Percentiles rank a stretch among this genome's conserved stretches.
Conservation (phyloP, 495 filamentous ascomycete genomes). For the Trichoderma orchidacearum region DNA sequence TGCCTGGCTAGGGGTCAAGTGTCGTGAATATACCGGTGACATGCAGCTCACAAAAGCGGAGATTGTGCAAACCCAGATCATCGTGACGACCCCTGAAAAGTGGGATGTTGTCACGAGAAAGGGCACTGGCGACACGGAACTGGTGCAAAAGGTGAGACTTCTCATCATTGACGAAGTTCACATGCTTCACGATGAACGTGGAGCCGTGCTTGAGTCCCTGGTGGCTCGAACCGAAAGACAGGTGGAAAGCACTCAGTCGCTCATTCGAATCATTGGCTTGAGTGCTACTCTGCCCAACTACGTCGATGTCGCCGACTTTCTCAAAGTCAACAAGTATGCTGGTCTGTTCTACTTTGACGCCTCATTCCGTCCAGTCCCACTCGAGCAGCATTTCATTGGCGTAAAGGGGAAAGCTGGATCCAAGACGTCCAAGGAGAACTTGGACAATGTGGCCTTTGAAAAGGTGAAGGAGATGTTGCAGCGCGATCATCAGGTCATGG, state of each 20-base stretch:
- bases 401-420: conserved; percentile 81
- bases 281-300: conserved; percentile 96
- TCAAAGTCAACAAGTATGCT: conserved; percentile 86
- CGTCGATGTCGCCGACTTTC: conserved; percentile 87
- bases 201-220: conserved; percentile 87
- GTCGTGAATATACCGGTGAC: conserved; percentile 88
- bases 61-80: conserved; percentile 90
- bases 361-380: conserved; percentile 88
- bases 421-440: conserved; percentile 68
- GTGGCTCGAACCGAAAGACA: conserved; percentile 91
- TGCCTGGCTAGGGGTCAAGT: conserved; percentile 79
- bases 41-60: conserved; percentile 98
- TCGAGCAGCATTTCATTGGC: conserved; percentile 95
- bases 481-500: conserved; percentile 88
- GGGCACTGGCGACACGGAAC: conserved; percentile 90
- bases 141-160: conserved; percentile 92
- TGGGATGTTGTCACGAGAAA: conserved; percentile 98
- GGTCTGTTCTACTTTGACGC: conserved; percentile 95
- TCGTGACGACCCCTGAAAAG: conserved; percentile 97
- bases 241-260: conserved; percentile 92
- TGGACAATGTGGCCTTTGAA: conserved; percentile 75
- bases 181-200: conserved; percentile 97
- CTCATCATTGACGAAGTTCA: conserved; percentile 99
- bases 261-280: conserved; percentile 91
- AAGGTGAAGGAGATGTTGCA: conserved; percentile 92